Conservation (phyloP, 2,329 filamentous ascomycete species). For the Daldinia eschscholtzii region DNA sequence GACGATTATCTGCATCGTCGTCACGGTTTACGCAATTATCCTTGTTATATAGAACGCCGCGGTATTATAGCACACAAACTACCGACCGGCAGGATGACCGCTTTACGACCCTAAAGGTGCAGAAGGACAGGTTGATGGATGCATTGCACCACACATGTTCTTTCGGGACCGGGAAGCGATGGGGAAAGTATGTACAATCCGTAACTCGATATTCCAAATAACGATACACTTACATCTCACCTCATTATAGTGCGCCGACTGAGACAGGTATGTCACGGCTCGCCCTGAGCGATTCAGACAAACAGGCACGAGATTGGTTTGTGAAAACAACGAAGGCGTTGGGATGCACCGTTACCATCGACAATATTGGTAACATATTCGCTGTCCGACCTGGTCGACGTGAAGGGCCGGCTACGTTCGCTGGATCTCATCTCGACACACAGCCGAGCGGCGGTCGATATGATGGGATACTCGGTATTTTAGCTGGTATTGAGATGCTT, state of each 20-base stretch:
- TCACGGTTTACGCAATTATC: neutral
- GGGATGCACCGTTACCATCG: constrained; percentile 75
- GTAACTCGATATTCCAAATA: neutral
- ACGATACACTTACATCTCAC: constrained; percentile 23
- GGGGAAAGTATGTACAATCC: constrained; percentile 68
- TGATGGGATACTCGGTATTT: constrained; percentile 81
- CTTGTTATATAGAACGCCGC: neutral
- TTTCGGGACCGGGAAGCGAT: constrained; percentile 75
- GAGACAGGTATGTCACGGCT: constrained; percentile 84
- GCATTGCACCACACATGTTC: constrained; percentile 75
- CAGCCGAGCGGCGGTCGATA: constrained; percentile 76
- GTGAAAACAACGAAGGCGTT: constrained; percentile 70
- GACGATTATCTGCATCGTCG: constrained; percentile 10
- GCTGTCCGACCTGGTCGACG: constrained; percentile 74
- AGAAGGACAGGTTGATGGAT: constrained; percentile 70
- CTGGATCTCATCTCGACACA: constrained; percentile 77
- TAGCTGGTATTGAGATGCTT: constrained; percentile 79
- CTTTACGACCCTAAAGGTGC: constrained; percentile 61
- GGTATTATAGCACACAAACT: constrained; percentile 27
- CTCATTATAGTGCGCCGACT: constrained; percentile 59
- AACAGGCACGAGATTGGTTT: constrained; percentile 81
- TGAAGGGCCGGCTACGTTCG: constrained; percentile 73
- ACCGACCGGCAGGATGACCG: constrained; percentile 12
- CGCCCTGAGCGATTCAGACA: constrained; percentile 78
- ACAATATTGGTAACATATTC: constrained; percentile 86